Evolutionary conservation across 169 alveolate genomes (phyloP).

Genomic region (Plasmodium vivax): DNA sequence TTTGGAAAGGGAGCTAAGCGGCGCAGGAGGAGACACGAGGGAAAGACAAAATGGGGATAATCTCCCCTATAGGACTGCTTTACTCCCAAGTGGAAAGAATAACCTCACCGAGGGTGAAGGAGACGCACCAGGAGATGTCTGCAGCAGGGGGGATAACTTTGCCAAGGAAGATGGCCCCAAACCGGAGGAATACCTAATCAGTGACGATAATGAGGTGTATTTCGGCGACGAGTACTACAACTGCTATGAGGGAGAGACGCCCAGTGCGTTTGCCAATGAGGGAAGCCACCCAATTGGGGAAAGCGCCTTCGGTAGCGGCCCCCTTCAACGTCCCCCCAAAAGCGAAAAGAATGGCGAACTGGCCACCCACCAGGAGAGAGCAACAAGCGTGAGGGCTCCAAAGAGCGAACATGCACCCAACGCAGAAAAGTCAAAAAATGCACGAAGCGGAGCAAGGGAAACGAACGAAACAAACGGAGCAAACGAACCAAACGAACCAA

Average conservation of each 20-base stretch:
- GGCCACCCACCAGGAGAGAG: not conserved
- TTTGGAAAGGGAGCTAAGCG: not conserved
- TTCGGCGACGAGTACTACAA: conserved; percentile 50
- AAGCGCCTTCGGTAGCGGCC: not conserved
- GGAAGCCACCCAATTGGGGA: not conserved
- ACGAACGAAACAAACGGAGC: too few species aligned
- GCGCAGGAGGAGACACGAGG: not conserved
- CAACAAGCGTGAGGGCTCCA: not conserved
- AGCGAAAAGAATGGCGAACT: not conserved
- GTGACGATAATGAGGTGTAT: conserved; percentile 14
- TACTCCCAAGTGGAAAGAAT: not conserved
- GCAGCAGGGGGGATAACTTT: not conserved
- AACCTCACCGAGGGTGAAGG: not conserved
- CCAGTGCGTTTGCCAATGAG: not conserved
- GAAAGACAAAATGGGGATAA: not conserved
- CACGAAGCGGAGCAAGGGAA: not conserved
- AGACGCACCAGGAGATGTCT: not conserved
- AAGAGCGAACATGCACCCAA: not conserved
- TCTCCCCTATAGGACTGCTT: not conserved
- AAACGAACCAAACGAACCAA: not conserved
- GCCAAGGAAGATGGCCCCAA: not conserved
- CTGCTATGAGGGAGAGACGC: not conserved
- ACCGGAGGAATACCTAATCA: not conserved
- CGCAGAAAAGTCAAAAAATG: not conserved
- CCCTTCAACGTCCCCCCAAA: not conserved